These are phyloP conservation scores for Euryodendron excelsum DNA, from an alignment of 148 eudicot genomes.

Conservation along the genomic window DNA sequence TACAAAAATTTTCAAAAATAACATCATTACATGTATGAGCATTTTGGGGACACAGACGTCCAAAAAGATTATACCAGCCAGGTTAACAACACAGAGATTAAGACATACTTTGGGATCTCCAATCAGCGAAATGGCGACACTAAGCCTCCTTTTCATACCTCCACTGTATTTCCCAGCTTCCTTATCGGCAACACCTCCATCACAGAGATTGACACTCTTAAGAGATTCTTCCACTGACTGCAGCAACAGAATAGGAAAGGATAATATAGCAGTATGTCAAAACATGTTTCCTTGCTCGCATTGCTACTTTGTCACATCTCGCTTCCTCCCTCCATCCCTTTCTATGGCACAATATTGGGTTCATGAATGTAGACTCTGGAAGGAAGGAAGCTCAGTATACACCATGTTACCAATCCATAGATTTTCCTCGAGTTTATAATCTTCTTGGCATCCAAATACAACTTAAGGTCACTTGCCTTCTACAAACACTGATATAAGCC, in stretches of 20 bases:
- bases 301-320: too few species aligned
- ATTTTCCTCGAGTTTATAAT: not conserved
- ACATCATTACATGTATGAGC: not conserved
- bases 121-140: slow-evolving; percentile 91
- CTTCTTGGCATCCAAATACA: not conserved
- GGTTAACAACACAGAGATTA: not conserved
- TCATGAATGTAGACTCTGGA: too few species aligned
- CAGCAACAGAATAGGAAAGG: not conserved
- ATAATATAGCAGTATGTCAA: too few species aligned
- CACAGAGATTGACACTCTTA: slow-evolving; percentile 62
- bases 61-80: not conserved
- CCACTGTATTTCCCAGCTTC: slow-evolving; percentile 81
- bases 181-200: slow-evolving; percentile 87
- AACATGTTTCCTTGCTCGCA: too few species aligned
- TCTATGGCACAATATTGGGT: too few species aligned
- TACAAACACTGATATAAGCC: not conserved
- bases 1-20: slow-evolving; percentile 7
- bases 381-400: too few species aligned
- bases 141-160: slow-evolving; percentile 98
- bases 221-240: slow-evolving; percentile 94
- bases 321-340: too few species aligned
- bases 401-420: too few species aligned
- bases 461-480: not conserved
- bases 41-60: not conserved
- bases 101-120: slow-evolving; percentile 82